Base-by-base conservation (phyloP, 2,329 filamentous ascomycete species). In the Penicillium decumbens region DNA sequence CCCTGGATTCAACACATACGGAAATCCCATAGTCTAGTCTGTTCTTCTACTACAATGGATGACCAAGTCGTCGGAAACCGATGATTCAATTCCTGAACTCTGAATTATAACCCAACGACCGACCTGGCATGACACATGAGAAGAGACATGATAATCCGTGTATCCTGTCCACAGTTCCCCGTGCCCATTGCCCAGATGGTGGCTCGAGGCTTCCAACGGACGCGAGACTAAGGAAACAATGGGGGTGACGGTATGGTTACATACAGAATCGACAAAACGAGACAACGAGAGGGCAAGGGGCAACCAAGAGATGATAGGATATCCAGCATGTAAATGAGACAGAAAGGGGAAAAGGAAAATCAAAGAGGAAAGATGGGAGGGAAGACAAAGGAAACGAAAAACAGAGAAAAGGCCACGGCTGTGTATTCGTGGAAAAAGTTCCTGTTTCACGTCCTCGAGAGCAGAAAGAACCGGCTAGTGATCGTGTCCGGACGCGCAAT, bases 281-380 rank as follows among this genome's bases (percentile, higher is more conserved):
- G 56, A 59, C 51, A 49, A 47, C 40, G 42, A 53, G 41, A 47
- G 52, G 55, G 46, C 50, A 50, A 54, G 56, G 49, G 55, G 51
- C 57, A 64, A 59, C 47, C 66, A 66, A 59, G 63, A 61, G 61
- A 67, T 65, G 63, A 65, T 57, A 66, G 64, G 65, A 69, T 69
- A 70, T 68, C 68, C 66, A 66, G 64, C 61, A 61, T 66, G 61
- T 57, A 65, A 64, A 65, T 61, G 52, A 60, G 40, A 55, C 42
- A 53, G 48, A 58, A 57, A 42, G 47, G 45, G 45, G 50, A 47
- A 46, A 39, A 35, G 32, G 45, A 50, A 44, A 42, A 47, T 47
- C 47, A 47, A 45, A 51, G 55, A 65, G 59, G 58, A 55, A 54
- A 45, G 56, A 61, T 49, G 58, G 56, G 54, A 57, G 50, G 51